Evolutionary conservation across 2,329 filamentous ascomycete genomes (phyloP), one percentile per base, ranked within the genome.

Genomic region (Fusarium azukiicola): DNA sequence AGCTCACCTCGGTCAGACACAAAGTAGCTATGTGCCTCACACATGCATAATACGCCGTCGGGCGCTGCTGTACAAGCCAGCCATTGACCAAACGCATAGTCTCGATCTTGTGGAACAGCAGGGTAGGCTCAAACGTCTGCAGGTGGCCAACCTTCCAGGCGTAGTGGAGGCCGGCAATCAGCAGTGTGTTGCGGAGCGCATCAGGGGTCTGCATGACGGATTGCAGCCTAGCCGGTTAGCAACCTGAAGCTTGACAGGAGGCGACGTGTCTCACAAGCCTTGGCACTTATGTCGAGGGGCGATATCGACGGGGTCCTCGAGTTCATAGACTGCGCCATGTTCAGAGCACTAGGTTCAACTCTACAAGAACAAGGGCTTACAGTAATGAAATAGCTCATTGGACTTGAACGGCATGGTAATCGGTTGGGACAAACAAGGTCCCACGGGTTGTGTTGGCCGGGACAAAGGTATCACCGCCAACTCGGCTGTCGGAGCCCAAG

Each of bases 41-140:
- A 11, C 74, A 81, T 6, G 67, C 40, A 2, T 61, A 52, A 8
- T 74, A 76, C 19, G 50, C 27, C 16, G 69, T 72, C 0, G 42
- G 64, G 3, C 61, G 32, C 1, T 73, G 46, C 3, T 71, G n/a
- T 2, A 46, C 21, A 0, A 82, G 58, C 38, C 72, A 77, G 1
- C 14, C 47, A 11, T 82, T 82, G 7, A 82, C 61, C 4, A 74
- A 32, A 4, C 68, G 73, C 67, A 82, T 78, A 2, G 74, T 64
- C n/a, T 82, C 77, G 10, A 76, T 67, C 64, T 82, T 82, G 67
- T 82, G 80, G 11, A 80, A 77, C 4, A 82, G 40, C 17, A 80
- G 71, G 0, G 80, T 82, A 3, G 75, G 66, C 19, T 82, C 80
- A 38, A 75, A 81, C 5, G 38, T 67, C 16, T 44, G 27, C 10